Conservation (phyloP, 1,284 basidiomycete genomes). For the Cystobasidiaceae sp. region DNA sequence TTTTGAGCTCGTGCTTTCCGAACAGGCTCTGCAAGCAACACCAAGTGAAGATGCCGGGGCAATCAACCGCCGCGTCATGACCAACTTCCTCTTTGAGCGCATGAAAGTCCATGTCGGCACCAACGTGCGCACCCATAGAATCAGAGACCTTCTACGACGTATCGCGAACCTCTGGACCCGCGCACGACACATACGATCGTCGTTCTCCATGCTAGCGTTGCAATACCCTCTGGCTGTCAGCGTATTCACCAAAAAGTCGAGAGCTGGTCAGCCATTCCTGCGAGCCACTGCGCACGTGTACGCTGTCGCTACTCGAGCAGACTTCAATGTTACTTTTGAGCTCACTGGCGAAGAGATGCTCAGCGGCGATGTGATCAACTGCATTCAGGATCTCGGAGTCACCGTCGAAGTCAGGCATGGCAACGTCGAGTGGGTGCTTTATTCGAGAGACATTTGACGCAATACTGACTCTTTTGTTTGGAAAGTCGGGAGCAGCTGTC, state of each 20-base stretch:
- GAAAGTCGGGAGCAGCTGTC: slow-evolving; percentile 30
- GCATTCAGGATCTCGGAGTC: slow-evolving; percentile 24
- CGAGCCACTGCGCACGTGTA: slow-evolving; percentile 28
- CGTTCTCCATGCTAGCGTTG: slow-evolving; percentile 63
- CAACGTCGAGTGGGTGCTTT: slow-evolving; percentile 34
- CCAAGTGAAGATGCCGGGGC: not conserved
- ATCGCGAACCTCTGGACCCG: slow-evolving; percentile 68
- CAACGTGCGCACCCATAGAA: not conserved
- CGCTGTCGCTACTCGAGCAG: not conserved
- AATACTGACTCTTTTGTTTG: not conserved
- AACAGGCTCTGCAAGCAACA: not conserved
- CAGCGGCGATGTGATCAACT: slow-evolving; percentile 16
- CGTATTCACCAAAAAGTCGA: slow-evolving; percentile 43
- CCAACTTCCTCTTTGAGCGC: slow-evolving; percentile 33
- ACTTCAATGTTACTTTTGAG: slow-evolving; percentile 33
- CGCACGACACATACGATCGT: slow-evolving; percentile 64
- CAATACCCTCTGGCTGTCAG: slow-evolving; percentile 65
- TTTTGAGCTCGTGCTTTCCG: slow-evolving; percentile 18
- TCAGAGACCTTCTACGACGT: slow-evolving; percentile 55
- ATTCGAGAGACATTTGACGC: too few species aligned
- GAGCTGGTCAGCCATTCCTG: slow-evolving; percentile 31
- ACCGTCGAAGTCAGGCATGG: slow-evolving; percentile 34
- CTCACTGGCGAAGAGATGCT: slow-evolving; percentile 36
- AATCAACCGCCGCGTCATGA: not conserved
- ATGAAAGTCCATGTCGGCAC: slow-evolving; percentile 9